Percentiles rank a stretch among this genome's conserved stretches.
These are phyloP conservation scores for Trichophyton equinum DNA, from an alignment of 2,329 filamentous ascomycete genomes.

Conservation along the genomic window DNA sequence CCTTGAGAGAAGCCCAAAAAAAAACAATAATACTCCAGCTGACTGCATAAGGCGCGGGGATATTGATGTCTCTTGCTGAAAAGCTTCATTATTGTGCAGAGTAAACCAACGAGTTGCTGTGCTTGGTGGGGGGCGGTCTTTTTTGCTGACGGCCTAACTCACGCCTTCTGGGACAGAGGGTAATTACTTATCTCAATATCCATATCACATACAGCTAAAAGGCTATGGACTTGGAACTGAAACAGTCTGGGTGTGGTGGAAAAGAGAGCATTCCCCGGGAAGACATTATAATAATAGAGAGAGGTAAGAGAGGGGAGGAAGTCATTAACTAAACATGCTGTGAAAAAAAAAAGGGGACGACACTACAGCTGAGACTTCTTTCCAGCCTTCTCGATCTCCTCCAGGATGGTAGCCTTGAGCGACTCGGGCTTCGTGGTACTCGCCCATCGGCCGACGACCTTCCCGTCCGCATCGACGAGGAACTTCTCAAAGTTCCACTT, in stretches of 20 bases:
- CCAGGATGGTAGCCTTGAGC: constrained; percentile 61
- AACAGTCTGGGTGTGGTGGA: background rate
- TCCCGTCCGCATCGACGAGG: constrained; percentile 70
- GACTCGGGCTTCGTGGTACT: constrained; percentile 75
- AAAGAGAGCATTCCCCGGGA: background rate
- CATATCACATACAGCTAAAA: background rate
- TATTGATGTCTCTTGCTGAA: no score
- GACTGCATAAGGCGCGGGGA: no score
- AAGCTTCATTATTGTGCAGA: background rate
- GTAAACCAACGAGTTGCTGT: no score
- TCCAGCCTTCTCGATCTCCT: constrained; percentile 53
- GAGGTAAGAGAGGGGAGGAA: background rate
- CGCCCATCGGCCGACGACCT: constrained; percentile 76
- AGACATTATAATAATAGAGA: background rate
- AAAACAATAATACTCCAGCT: no score
- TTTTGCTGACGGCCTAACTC: background rate
- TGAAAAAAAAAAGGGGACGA: background rate
- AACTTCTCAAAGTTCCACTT: constrained; percentile 99
- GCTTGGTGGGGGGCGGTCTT: background rate
- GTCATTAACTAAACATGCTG: background rate
- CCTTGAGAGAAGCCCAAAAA: no score
- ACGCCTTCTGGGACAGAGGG: background rate
- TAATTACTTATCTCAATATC: background rate
- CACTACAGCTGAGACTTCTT: constrained; percentile 18
- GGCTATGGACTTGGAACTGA: background rate